Percentiles rank a stretch among this genome's conserved stretches.
Conservation (phyloP, 768 basidiomycete species). For the Mycena polygramma region DNA sequence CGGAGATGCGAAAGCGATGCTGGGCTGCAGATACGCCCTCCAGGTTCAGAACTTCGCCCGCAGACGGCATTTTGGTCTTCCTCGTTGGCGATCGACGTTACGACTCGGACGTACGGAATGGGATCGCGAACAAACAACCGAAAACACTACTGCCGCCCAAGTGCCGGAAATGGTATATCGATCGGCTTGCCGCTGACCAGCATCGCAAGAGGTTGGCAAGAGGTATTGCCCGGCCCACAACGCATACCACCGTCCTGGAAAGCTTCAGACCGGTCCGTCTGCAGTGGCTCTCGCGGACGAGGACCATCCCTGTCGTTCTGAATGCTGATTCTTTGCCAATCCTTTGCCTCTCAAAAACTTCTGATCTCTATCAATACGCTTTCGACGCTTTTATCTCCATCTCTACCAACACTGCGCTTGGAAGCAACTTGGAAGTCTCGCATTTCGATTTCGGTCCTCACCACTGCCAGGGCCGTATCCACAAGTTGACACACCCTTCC, state of each 20-base stretch:
- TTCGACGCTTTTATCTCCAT: too few relatives aligned
- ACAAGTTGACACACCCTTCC: too few relatives aligned
- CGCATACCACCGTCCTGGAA: not conserved
- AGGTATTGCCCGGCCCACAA: not conserved
- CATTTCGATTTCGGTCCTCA: too few relatives aligned
- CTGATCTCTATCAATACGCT: too few relatives aligned
- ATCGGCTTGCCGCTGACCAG: too few relatives aligned
- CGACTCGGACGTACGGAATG: conserved; percentile 2
- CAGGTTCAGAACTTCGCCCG: conserved; percentile 24
- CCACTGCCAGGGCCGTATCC: too few relatives aligned
- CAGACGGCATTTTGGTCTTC: conserved; percentile 18
- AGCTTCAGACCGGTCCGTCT: not conserved
- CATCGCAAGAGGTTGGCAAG: too few relatives aligned
- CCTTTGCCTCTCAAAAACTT: too few relatives aligned
- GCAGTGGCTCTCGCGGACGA: not conserved
- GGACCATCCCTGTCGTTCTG: not conserved
- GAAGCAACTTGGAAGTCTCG: too few relatives aligned
- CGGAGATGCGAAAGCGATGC: conserved; percentile 34
- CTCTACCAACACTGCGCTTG: too few relatives aligned
- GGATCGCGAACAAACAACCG: conserved; percentile 16
- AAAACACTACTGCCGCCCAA: conserved; percentile 17
- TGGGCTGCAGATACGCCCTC: conserved; percentile 28
- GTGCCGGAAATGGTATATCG: conserved; percentile 11
- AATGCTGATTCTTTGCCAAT: too few relatives aligned
- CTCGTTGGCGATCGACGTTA: conserved; percentile 4